Base-by-base conservation (phyloP, 1,284 basidiomycete species). In the Ustilago nuda region DNA sequence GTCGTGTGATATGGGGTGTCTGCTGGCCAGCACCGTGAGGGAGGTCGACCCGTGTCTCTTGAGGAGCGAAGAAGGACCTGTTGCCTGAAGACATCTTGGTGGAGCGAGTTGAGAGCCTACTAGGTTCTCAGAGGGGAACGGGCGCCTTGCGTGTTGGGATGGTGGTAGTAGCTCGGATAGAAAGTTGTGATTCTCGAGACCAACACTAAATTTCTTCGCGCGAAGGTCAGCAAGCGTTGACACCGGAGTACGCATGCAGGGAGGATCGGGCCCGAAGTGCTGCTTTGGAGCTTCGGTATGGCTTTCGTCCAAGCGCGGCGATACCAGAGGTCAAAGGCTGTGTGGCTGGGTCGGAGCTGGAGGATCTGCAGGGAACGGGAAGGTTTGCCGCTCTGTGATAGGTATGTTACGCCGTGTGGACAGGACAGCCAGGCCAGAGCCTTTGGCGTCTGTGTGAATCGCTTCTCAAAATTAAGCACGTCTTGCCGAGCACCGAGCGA, bases 21-120 rank as follows among this genome's bases (percentile, higher is more conserved):
- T 76, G 74, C 3, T 59, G n/a, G 9, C 17, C 46, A 12, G 70
- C 60, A 23, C 70, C 74, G 6, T 72, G 69, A 3, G 74, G 70
- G 19, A 76, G 57, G 27, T 76, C 70, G 37, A 76, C 63, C 2
- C 70, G 66, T 23, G 74, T 76, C 61, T 76, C 74, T 52, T 69
- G 63, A 19, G 74, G 70, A 39, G 75, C 71, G 41, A 77, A 77
- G 65, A 73, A 77, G 67, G 75, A 77, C 35, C 74, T 65, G 63
- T 63, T 76, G 61, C 70, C 70, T 5, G 70, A 69, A 8, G 74
- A 61, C 74, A 76, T 72, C 35, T 37, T 61, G 61, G 13, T 19
- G 17, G n/a, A 45, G n/a, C 43, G 19, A 45, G n/a, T 9, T 56
- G 48, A 32, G 48, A 50, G 6, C 23, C 48, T 50, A 8, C 8